Conservation (phyloP, 495 filamentous ascomycete genomes). For the Talaromyces wortmannii region DNA sequence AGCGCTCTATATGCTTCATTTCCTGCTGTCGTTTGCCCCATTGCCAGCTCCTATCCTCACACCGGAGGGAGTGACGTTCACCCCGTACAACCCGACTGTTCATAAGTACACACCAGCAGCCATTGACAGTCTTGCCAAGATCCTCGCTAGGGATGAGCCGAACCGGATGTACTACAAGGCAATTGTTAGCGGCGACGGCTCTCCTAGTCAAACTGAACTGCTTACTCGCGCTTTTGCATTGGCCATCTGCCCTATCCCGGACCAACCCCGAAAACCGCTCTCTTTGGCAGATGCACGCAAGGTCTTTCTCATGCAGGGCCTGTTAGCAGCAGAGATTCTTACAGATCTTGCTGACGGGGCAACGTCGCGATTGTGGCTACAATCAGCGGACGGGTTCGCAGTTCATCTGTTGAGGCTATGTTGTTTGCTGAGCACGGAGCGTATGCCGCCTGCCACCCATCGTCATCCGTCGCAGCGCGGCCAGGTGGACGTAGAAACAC, state of each 20-base stretch:
- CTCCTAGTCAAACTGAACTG: constrained; percentile 64
- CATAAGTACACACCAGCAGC: constrained; percentile 88
- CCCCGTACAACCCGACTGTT: constrained; percentile 67
- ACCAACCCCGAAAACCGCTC: constrained; percentile 45
- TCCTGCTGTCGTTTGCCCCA: constrained; percentile 86
- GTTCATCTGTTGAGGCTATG: constrained; percentile 68
- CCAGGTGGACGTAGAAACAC: constrained; percentile 34
- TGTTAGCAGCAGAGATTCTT: constrained; percentile 86
- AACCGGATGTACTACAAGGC: constrained; percentile 76
- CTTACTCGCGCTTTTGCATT: constrained; percentile 86
- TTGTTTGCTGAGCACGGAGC: constrained; percentile 59
- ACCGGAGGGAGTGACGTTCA: constrained; percentile 61
- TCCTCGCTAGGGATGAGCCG: constrained; percentile 88
- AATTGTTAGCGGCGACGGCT: constrained; percentile 69
- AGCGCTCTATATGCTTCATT: constrained; percentile 76
- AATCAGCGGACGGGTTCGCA: constrained; percentile 79
- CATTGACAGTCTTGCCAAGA: constrained; percentile 83
- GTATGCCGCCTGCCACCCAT: constrained; percentile 27
- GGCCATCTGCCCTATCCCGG: constrained; percentile 77
- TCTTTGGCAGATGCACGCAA: constrained; percentile 73
- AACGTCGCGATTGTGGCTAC: constrained; percentile 76
- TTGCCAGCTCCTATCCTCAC: constrained; percentile 47
- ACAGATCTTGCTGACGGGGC: constrained; percentile 63
- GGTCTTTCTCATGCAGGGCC: constrained; percentile 81
- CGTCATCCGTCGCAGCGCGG: constrained; percentile 24